These are phyloP conservation scores for Eimeria praecox DNA, from an alignment of 169 alveolate genomes.

Conservation along the genomic window DNA sequence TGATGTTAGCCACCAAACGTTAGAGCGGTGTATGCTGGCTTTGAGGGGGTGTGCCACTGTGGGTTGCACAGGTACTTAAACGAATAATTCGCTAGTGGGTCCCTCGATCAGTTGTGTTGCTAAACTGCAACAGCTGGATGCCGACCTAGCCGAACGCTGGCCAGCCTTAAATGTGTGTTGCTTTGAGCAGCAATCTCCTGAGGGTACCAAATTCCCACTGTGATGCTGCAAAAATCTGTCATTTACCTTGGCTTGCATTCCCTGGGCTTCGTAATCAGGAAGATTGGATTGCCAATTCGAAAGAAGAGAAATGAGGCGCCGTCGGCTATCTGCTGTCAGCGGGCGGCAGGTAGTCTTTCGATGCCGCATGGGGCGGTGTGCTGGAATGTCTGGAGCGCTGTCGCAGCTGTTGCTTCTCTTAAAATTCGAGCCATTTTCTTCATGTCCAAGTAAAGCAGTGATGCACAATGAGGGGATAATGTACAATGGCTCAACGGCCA, in stretches of 20 bases:
- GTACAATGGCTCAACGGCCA: conserved; percentile 40
- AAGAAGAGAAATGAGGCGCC: not conserved
- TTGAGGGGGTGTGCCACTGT: no score
- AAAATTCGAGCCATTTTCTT: not conserved
- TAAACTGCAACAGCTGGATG: not conserved
- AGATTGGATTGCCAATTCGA: not conserved
- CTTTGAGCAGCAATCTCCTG: not conserved
- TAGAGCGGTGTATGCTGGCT: not conserved
- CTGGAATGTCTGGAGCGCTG: not conserved
- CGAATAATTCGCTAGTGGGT: not conserved
- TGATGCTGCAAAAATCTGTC: not conserved
- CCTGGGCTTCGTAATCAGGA: not conserved
- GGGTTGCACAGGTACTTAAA: not conserved
- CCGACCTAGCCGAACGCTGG: not conserved
- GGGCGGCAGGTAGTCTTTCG: not conserved
- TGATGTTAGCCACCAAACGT: not conserved
- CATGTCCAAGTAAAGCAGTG: not conserved
- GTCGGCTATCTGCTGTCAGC: not conserved
- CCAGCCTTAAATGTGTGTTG: not conserved
- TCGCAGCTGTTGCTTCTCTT: not conserved
- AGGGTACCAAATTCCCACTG: not conserved
- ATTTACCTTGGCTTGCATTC: conserved; percentile 44
- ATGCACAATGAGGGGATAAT: conserved; percentile 43
- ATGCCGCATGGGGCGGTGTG: not conserved
- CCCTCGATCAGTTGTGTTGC: not conserved